Base-by-base conservation (phyloP, 1,139 yeast species). In the Hyphopichia burtonii region DNA sequence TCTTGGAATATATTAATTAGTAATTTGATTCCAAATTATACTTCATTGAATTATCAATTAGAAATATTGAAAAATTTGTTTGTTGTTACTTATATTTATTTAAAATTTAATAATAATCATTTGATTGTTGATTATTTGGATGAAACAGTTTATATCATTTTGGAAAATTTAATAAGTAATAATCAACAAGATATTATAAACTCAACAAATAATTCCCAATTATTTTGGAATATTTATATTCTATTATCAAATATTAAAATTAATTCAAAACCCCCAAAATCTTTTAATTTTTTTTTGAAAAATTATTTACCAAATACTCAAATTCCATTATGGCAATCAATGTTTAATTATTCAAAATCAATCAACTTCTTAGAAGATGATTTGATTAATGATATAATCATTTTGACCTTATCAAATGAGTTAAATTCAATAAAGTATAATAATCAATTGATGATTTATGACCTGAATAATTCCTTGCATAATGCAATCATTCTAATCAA, bases 401-500 rank as follows among this genome's bases (percentile, higher is more conserved):
- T 68, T 42, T 42, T 69, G 42, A 63, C 78, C 32, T 50, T 72
- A 44, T 51, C 65, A 39, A 76, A 75, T 51, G 81, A 76, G 50
- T 57, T 74, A 44, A 74, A 71, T 46, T 55, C 64, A 44, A 56
- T 59, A 35, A 60, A 58, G 38, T 56, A 56, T 40, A 62, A 59
- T 38, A 65, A 65, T 34, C 55, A 56, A 36, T 52, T 68, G 40
- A 49, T 58, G 36, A 63, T 69, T 11, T 71, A 61, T 49, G 66
- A 67, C 31, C 66, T 65, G 51, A 68, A 66, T 41, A 71, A 71
- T 46, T 61, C 65, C 30, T 58, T 76, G 31, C 81, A 76, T 48
- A 75, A 75, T 49, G 67, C 79, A 1, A 67, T 76, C 31, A 74
- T 76, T 25, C 56, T 74, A 36, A 65, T 74, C 23, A 74, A 74